phyloP scores from a whole-genome alignment of 2,329 filamentous ascomycete species.

The Clonostachys sp. region DNA sequence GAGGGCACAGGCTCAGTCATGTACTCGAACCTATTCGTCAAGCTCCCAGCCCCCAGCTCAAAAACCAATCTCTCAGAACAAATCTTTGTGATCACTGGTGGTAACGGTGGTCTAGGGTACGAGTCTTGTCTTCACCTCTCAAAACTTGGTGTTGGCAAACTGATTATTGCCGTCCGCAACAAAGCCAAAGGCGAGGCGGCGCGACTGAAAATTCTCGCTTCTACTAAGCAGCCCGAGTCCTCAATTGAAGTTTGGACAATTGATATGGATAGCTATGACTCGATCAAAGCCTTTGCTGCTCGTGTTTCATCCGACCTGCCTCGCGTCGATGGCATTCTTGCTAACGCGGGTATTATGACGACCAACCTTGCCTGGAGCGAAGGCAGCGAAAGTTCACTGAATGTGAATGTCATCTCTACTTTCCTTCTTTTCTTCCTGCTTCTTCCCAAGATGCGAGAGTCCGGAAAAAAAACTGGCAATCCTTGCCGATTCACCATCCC shows the following conservation, averaged over 20 bases:
- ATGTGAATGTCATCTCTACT: slow-evolving; percentile 8
- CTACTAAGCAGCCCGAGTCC: background rate
- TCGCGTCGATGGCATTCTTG: slow-evolving; percentile 36
- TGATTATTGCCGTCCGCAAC: slow-evolving; percentile 24
- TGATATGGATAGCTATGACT: slow-evolving; percentile 17
- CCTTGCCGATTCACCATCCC: slow-evolving; percentile 10
- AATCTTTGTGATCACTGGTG: slow-evolving; percentile 28
- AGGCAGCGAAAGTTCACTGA: slow-evolving; percentile 43
- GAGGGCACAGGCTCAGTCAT: background rate
- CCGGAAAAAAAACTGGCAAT: slow-evolving; percentile 5
- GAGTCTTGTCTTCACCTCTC: slow-evolving; percentile 29
- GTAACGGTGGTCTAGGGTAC: slow-evolving; percentile 29
- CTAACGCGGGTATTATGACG: slow-evolving; percentile 34
- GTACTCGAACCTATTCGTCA: slow-evolving; percentile 1
- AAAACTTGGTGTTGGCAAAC: slow-evolving; percentile 20
- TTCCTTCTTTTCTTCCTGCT: slow-evolving; percentile 12
- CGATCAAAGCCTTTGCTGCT: slow-evolving; percentile 10
- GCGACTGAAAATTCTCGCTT: background rate
- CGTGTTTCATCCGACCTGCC: slow-evolving; percentile 22
- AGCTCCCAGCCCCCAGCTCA: slow-evolving; percentile 10
- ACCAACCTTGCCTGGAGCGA: slow-evolving; percentile 26
- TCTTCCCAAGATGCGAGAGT: slow-evolving; percentile 13
- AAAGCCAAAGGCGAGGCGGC: slow-evolving; percentile 3
- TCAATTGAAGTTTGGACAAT: slow-evolving; percentile 13
- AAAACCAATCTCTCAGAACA: slow-evolving; percentile 6